Conservation (phyloP, 2,329 filamentous ascomycete species). For the Fonsecaea nubica region DNA sequence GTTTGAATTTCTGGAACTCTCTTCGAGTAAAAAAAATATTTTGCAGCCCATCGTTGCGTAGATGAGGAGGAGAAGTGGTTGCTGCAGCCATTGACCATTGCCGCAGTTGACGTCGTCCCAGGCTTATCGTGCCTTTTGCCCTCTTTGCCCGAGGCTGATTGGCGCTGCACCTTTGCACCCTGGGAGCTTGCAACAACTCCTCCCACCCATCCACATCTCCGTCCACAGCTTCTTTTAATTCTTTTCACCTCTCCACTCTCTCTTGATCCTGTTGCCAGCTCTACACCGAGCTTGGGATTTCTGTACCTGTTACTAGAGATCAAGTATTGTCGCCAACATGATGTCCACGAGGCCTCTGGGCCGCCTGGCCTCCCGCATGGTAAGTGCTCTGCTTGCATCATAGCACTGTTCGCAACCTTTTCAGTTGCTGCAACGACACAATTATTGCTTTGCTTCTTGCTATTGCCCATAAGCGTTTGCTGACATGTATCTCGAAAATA, state of each 20-base stretch:
- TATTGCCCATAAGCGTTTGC: slow-evolving; percentile 3
- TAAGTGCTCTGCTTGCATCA: slow-evolving; percentile 52
- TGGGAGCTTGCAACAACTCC: slow-evolving; percentile 15
- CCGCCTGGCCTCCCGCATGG: slow-evolving; percentile 40
- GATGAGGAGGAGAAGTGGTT: slow-evolving; percentile 18
- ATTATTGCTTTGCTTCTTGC: not conserved
- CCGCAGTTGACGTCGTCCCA: slow-evolving; percentile 33
- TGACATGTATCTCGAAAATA: slow-evolving; percentile 37
- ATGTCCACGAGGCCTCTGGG: slow-evolving; percentile 51
- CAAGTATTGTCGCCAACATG: slow-evolving; percentile 51
- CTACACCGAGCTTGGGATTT: slow-evolving; percentile 46
- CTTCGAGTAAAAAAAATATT: slow-evolving; percentile 7
- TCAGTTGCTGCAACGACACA: slow-evolving; percentile 21
- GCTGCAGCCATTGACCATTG: slow-evolving; percentile 6
- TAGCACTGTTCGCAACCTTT: slow-evolving; percentile 10
- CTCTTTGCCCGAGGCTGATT: slow-evolving; percentile 26
- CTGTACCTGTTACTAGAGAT: slow-evolving; percentile 44
- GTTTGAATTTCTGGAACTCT: not conserved
- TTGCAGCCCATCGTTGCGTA: not conserved
- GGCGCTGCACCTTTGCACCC: slow-evolving; percentile 21
- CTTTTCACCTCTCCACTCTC: slow-evolving; percentile 47
- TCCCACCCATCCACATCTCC: slow-evolving; percentile 23
- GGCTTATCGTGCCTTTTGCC: slow-evolving; percentile 31
- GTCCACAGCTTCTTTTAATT: slow-evolving; percentile 45
- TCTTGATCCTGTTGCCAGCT: slow-evolving; percentile 45